phyloP scores from a whole-genome alignment of 148 eudicot species.

The Cornus florida region DNA sequence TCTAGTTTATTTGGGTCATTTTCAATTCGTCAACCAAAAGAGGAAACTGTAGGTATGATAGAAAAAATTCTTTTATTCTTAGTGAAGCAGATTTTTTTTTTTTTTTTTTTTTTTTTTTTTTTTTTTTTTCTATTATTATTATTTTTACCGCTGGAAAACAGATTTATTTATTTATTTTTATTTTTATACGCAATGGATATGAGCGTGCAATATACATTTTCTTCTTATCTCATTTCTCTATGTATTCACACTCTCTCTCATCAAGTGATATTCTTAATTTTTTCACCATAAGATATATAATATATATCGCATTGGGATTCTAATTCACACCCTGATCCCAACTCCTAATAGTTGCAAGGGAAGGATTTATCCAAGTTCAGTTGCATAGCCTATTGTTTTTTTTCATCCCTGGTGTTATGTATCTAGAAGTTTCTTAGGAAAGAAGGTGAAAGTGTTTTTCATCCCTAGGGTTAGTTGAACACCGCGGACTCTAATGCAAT shows the following conservation, averaged over 20 bases:
- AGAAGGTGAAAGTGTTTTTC: neutral
- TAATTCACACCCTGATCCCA: neutral
- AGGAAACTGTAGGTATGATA: constrained; percentile 59
- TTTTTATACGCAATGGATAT: neutral
- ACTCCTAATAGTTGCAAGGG: neutral
- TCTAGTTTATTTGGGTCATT: constrained; percentile 71
- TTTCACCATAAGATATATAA: neutral
- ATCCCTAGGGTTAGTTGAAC: no score
- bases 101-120: no score
- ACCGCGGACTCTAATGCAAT: no score
- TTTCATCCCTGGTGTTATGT: neutral
- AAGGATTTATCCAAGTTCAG: neutral
- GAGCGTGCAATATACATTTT: neutral
- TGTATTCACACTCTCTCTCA: neutral
- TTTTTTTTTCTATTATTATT: neutral
- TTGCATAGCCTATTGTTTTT: neutral
- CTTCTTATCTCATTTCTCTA: neutral
- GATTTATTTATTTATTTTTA: neutral
- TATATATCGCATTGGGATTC: neutral
- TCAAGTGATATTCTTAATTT: neutral
- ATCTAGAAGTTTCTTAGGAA: neutral
- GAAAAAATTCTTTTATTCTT: neutral
- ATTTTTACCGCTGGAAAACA: neutral
- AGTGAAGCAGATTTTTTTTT: neutral
- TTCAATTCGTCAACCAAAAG: constrained; percentile 53